These are phyloP conservation scores for Raphanus raphanistrum DNA, from an alignment of 345 rosid genomes.

Conservation along the genomic window DNA sequence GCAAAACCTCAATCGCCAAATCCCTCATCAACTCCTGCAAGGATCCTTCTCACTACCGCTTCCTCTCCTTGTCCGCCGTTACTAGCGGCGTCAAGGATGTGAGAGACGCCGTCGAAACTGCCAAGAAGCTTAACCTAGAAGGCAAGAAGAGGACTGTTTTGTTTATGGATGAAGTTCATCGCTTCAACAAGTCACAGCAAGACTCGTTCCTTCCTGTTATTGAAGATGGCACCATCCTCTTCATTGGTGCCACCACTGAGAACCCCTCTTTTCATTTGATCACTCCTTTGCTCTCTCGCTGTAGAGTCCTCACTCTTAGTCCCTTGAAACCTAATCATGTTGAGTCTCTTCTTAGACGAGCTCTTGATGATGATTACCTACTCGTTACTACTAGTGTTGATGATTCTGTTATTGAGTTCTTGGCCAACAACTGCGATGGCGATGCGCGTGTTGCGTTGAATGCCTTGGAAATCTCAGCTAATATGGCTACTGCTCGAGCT, in stretches of 20 bases:
- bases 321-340: conserved; percentile 64
- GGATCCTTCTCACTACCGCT: conserved; percentile 47
- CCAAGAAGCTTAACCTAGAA: conserved; percentile 51
- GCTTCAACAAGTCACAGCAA: conserved; percentile 83
- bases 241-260: conserved; percentile 87
- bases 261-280: conserved; percentile 85
- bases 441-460: conserved; percentile 85
- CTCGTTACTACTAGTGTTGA: conserved; percentile 27
- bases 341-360: conserved; percentile 52
- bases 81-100: conserved; percentile 80
- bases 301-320: conserved; percentile 62
- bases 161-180: conserved; percentile 82
- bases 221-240: conserved; percentile 82
- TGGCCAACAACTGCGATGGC: conserved; percentile 70
- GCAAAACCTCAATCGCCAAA: conserved; percentile 84
- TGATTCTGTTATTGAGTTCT: conserved; percentile 52
- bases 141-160: conserved; percentile 56
- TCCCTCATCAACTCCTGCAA: conserved; percentile 55
- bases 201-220: conserved; percentile 82
- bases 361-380: conserved; percentile 41
- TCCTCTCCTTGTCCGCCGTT: conserved; percentile 68
- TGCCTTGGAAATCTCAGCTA: conserved; percentile 70
- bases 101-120: conserved; percentile 67
- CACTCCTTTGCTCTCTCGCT: conserved; percentile 74
- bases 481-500: conserved; percentile 50